These are phyloP conservation scores for Talaromyces albobiverticillius DNA, from an alignment of 2,329 filamentous ascomycete species.

Conservation along the genomic window DNA sequence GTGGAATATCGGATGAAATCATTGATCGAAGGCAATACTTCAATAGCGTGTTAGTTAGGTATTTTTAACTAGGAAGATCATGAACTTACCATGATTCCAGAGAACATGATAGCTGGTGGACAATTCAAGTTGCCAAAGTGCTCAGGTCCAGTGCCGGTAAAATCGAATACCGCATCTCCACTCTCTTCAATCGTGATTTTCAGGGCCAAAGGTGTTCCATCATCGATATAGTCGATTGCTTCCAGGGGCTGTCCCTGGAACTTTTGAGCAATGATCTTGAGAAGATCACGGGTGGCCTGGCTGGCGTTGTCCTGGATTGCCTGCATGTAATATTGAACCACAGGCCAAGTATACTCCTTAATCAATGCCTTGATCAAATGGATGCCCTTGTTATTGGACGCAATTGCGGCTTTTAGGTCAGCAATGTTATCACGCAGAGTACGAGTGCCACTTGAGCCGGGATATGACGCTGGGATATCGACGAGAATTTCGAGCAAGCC, in stretches of 20 bases:
- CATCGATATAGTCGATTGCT: conserved; percentile 81
- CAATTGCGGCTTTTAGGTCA: conserved; percentile 81
- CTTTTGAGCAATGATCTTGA: conserved; percentile 67
- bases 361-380: conserved; percentile 71
- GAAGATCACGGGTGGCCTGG: conserved; percentile 66
- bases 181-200: conserved; percentile 72
- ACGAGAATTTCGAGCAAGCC: conserved; percentile 70
- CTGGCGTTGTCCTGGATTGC: conserved; percentile 80
- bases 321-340: conserved; percentile 80
- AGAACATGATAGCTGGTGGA: conserved; percentile 76
- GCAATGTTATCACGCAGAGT: conserved; percentile 81
- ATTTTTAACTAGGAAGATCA: conserved; percentile 1
- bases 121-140: conserved; percentile 80
- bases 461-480: conserved; percentile 68
- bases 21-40: conserved; percentile 73
- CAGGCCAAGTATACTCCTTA: conserved; percentile 63
- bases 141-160: conserved; percentile 73
- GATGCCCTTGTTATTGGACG: conserved; percentile 83
- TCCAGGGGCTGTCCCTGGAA: conserved; percentile 69
- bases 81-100: conserved; percentile 63
- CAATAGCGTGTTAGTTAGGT: not conserved
- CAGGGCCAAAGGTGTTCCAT: conserved; percentile 73
- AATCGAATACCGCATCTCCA: conserved; percentile 75
- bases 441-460: conserved; percentile 73
- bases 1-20: conserved; percentile 75